These are phyloP conservation scores for Aspergillus ochraceus DNA, from an alignment of 2,329 filamentous ascomycete genomes.

Conservation along the genomic window DNA sequence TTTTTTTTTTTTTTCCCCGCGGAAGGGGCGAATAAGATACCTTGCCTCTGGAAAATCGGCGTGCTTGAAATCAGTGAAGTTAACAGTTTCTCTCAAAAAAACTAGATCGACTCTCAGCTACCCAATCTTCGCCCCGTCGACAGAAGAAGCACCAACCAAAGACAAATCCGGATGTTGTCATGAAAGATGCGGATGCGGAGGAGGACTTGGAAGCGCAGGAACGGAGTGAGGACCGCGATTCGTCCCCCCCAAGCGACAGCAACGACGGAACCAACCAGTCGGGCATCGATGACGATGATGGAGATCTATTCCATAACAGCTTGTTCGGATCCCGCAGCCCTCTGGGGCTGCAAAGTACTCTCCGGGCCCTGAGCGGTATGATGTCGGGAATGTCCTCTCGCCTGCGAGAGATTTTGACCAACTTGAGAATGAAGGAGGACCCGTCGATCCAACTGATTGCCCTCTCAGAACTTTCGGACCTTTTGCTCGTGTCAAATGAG, in stretches of 20 bases:
- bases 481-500: conserved; percentile 91
- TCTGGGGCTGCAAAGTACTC: conserved; percentile 71
- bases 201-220: conserved; percentile 48
- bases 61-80: neutral
- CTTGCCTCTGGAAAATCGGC: neutral
- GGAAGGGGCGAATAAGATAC: neutral
- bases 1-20: neutral
- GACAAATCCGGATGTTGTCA: conserved; percentile 65
- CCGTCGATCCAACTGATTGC: conserved; percentile 86
- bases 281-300: conserved; percentile 58
- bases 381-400: conserved; percentile 81
- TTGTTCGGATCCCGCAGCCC: conserved; percentile 67
- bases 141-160: conserved; percentile 57
- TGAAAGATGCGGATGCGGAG: conserved; percentile 70
- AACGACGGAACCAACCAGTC: conserved; percentile 60
- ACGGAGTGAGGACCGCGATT: conserved; percentile 54
- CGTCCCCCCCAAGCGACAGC: conserved; percentile 62
- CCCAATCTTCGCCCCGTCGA: conserved; percentile 39
- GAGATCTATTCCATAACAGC: conserved; percentile 60
- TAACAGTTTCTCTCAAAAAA: conserved; percentile 10
- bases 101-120: conserved; percentile 35
- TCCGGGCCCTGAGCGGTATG: conserved; percentile 86
- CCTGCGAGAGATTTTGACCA: conserved; percentile 73
- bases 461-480: conserved; percentile 87
- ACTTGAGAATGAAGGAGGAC: conserved; percentile 80